Percentiles rank a stretch among this genome's conserved stretches.
Conservation (phyloP, 2,329 filamentous ascomycete genomes). For the Periconia sp. region DNA sequence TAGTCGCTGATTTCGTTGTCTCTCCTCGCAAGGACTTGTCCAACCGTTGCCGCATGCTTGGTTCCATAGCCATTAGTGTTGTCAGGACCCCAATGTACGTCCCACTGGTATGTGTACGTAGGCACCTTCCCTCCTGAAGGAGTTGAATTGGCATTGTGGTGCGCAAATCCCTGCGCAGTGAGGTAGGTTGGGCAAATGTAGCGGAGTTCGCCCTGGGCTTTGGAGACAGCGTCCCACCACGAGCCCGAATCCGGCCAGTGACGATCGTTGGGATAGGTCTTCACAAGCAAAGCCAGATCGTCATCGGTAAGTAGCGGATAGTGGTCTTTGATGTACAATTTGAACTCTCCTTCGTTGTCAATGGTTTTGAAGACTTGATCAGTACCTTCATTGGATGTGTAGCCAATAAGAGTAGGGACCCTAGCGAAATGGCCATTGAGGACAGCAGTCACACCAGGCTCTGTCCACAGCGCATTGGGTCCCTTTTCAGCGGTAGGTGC, state of each 20-base stretch:
- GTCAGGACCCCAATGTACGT: constrained; percentile 34
- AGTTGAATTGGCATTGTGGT: constrained; percentile 22
- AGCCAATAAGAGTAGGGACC: constrained; percentile 35
- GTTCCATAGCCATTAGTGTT: constrained; percentile 35
- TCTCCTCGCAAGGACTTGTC: constrained; percentile 33
- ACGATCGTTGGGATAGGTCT: constrained; percentile 35
- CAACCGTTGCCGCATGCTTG: constrained; percentile 36
- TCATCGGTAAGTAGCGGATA: constrained; percentile 56
- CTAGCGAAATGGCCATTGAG: constrained; percentile 30
- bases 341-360: constrained; percentile 42
- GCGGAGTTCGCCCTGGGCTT: constrained; percentile 37
- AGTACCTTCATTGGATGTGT: constrained; percentile 43
- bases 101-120: constrained; percentile 39
- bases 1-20: constrained; percentile 34
- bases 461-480: constrained; percentile 27
- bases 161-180: constrained; percentile 32
- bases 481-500: constrained; percentile 34
- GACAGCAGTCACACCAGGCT: constrained; percentile 29
- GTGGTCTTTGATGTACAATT: constrained; percentile 35
- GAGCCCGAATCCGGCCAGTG: constrained; percentile 36
- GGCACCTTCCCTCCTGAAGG: constrained; percentile 9
- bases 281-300: constrained; percentile 41
- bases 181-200: constrained; percentile 39
- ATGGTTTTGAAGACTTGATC: constrained; percentile 42
- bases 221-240: constrained; percentile 37